phyloP scores from a whole-genome alignment of 108 stramenopile species.

The Cyclotella baltica region DNA sequence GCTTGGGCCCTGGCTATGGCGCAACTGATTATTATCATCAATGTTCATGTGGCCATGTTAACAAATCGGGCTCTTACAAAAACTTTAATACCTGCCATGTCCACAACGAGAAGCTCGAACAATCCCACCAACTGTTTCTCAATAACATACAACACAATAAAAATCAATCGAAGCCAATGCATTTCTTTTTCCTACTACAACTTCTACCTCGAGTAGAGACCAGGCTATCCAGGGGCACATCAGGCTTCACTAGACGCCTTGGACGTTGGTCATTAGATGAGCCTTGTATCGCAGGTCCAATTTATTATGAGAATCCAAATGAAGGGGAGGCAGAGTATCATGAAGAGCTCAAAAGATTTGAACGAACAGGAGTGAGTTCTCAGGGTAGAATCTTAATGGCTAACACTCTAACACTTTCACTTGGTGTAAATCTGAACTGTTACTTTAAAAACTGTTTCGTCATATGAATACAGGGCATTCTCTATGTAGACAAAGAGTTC shows the following conservation, averaged over 20 bases:
- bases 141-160: no score
- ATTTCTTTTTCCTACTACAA: neutral
- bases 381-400: no score
- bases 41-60: no score
- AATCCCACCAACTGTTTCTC: neutral
- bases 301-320: constrained; percentile 6
- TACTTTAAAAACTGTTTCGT: neutral
- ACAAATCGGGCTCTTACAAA: no score
- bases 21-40: no score
- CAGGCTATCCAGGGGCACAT: neutral
- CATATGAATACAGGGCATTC: neutral
- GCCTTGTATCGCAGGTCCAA: constrained; percentile 8
- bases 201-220: neutral
- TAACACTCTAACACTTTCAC: no score
- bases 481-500: constrained; percentile 1
- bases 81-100: no score
- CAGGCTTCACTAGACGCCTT: neutral
- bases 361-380: neutral
- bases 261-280: constrained; percentile 16
- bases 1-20: no score
- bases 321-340: neutral
- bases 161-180: neutral
- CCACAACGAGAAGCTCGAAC: neutral
- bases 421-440: neutral
- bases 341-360: neutral